These are phyloP conservation scores for Waitea zeae DNA, from an alignment of 1,284 basidiomycete genomes.

Conservation along the genomic window DNA sequence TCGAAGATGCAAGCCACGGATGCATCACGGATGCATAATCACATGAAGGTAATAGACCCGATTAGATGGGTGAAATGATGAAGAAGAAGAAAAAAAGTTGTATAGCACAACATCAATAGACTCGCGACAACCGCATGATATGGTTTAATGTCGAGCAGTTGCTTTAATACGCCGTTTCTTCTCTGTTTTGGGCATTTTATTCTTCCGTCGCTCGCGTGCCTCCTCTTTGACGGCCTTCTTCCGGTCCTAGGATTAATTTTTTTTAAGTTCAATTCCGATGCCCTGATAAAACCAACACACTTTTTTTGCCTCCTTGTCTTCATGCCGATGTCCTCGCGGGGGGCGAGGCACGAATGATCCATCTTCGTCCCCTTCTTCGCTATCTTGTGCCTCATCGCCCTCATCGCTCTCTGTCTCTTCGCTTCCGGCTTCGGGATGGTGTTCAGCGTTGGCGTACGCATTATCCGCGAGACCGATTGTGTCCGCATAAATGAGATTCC, in stretches of 20 bases:
- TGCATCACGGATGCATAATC: conserved; percentile 71
- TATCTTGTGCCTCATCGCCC: conserved; percentile 15
- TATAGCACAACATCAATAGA: too few relatives aligned
- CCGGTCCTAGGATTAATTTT: conserved; percentile 42
- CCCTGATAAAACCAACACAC: conserved; percentile 31
- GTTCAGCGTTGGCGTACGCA: conserved; percentile 6
- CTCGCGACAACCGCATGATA: too few relatives aligned
- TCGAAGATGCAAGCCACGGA: conserved; percentile 76
- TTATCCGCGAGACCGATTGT: conserved; percentile 61
- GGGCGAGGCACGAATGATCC: conserved; percentile 28
- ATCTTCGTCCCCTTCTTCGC: conserved; percentile 12
- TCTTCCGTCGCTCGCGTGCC: conserved; percentile 73
- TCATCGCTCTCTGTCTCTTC: conserved; percentile 6
- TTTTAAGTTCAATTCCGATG: neutral
- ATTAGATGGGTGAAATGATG: too few relatives aligned
- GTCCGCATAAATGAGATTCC: conserved; percentile 70
- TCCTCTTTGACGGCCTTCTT: conserved; percentile 82
- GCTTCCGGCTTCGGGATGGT: conserved; percentile 4
- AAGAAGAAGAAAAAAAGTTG: too few relatives aligned
- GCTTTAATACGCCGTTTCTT: conserved; percentile 76
- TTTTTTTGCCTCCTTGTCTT: conserved; percentile 87
- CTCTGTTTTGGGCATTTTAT: conserved; percentile 88
- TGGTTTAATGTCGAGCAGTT: too few relatives aligned
- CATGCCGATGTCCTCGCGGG: conserved; percentile 75
- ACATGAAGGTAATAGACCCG: neutral